These are phyloP conservation scores for Ormosia semicastrata DNA, from an alignment of 306 rosid genomes.

Conservation along the genomic window DNA sequence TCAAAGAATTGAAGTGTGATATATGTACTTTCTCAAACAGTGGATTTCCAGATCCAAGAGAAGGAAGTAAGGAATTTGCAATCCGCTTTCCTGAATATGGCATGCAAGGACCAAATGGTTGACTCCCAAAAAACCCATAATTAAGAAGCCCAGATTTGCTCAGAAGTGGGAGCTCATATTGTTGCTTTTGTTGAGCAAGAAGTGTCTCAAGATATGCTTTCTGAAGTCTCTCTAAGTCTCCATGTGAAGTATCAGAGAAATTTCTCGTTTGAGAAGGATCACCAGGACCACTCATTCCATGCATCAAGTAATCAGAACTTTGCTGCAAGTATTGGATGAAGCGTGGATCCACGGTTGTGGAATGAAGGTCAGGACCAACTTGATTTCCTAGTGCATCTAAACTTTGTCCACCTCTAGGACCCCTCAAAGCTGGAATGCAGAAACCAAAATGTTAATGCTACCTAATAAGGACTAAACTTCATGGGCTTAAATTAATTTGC, in stretches of 20 bases:
- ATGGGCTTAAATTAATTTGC: slow-evolving; percentile 4
- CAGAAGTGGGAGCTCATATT: slow-evolving; percentile 66
- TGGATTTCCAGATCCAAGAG: slow-evolving; percentile 60
- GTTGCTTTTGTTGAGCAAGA: slow-evolving; percentile 77
- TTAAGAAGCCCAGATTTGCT: slow-evolving; percentile 59
- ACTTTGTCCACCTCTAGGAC: slow-evolving; percentile 42
- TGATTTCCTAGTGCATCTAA: slow-evolving; percentile 45
- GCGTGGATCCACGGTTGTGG: slow-evolving; percentile 50
- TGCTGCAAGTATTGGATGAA: slow-evolving; percentile 54
- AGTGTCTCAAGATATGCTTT: slow-evolving; percentile 72
- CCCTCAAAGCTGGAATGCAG: slow-evolving; percentile 43
- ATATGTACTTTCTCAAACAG: slow-evolving; percentile 64
- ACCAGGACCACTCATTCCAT: slow-evolving; percentile 44
- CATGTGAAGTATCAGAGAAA: slow-evolving; percentile 51
- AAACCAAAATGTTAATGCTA: slow-evolving; percentile 22
- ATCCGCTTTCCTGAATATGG: slow-evolving; percentile 63
- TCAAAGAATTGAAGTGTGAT: slow-evolving; percentile 51
- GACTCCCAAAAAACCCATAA: slow-evolving; percentile 56
- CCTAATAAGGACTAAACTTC: background rate
- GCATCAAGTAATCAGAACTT: slow-evolving; percentile 58
- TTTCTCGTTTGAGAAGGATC: slow-evolving; percentile 57
- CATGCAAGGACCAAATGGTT: slow-evolving; percentile 59
- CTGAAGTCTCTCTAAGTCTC: slow-evolving; percentile 66
- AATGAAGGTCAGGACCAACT: slow-evolving; percentile 48
- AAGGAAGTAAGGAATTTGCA: slow-evolving; percentile 49